phyloP scores from a whole-genome alignment of 768 basidiomycete genomes.

The Leucocoprinus leucothites region DNA sequence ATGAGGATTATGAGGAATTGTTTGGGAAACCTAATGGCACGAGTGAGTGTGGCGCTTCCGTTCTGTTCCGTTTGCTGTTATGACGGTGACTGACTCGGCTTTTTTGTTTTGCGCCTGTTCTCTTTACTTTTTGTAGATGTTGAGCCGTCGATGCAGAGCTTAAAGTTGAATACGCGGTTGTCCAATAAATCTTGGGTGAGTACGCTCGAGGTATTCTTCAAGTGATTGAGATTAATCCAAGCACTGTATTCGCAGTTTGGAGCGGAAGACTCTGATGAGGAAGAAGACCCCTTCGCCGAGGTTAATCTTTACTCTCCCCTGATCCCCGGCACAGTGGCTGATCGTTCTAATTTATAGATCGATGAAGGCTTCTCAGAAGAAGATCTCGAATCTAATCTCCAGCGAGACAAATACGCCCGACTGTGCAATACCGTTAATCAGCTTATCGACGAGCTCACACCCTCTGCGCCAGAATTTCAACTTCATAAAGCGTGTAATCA shows the following conservation, averaged over 20 bases:
- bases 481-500: slow-evolving; percentile 85
- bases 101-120: not conserved
- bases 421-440: slow-evolving; percentile 78
- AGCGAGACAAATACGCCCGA: slow-evolving; percentile 91
- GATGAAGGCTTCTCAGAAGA: slow-evolving; percentile 92
- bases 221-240: not conserved
- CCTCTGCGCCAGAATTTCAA: slow-evolving; percentile 78
- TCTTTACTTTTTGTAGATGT: slow-evolving; percentile 29
- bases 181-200: slow-evolving; percentile 90
- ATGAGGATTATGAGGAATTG: slow-evolving; percentile 95
- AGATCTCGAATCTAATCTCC: slow-evolving; percentile 87
- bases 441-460: slow-evolving; percentile 83
- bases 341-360: slow-evolving; percentile 47
- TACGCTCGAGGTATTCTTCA: not conserved
- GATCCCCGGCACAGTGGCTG: not conserved
- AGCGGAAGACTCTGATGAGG: slow-evolving; percentile 84
- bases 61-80: not conserved
- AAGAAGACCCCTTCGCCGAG: slow-evolving; percentile 97
- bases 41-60: slow-evolving; percentile 40
- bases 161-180: slow-evolving; percentile 82
- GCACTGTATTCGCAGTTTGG: slow-evolving; percentile 45
- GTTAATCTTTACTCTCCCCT: slow-evolving; percentile 34
- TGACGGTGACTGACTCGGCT: not conserved
- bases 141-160: slow-evolving; percentile 64
- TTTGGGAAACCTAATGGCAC: slow-evolving; percentile 76